Conservation (phyloP, 2,329 filamentous ascomycete species). For the Neurospora sp. region DNA sequence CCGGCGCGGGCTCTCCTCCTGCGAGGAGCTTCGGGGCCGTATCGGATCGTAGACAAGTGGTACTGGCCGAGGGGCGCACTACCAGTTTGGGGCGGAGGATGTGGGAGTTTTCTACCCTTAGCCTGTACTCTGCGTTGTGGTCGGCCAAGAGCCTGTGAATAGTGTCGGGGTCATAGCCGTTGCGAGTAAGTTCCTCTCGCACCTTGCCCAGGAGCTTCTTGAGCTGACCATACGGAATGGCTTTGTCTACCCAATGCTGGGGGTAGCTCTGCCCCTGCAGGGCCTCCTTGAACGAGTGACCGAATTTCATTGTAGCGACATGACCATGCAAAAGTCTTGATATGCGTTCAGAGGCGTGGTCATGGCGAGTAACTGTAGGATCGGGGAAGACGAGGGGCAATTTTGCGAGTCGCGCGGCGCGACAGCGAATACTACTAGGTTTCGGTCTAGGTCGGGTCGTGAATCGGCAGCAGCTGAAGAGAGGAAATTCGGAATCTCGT, state of each 20-base stretch:
- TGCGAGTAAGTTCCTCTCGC: conserved; percentile 54
- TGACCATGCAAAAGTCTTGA: conserved; percentile 10
- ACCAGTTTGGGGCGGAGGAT: conserved; percentile 17
- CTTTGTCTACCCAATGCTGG: conserved; percentile 58
- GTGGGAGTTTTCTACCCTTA: conserved; percentile 12
- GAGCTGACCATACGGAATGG: conserved; percentile 73
- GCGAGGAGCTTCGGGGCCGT: conserved; percentile 1
- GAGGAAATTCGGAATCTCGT: background rate
- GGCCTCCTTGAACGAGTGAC: conserved; percentile 62
- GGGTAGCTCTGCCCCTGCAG: conserved; percentile 64
- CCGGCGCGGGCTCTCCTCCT: conserved; percentile 1
- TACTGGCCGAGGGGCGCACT: conserved; percentile 33
- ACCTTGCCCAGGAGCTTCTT: conserved; percentile 86
- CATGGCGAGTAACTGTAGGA: conserved; percentile 13
- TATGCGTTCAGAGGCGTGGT: conserved; percentile 7
- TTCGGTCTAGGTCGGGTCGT: background rate
- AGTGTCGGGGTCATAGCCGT: conserved; percentile 65
- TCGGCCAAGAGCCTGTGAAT: conserved; percentile 53
- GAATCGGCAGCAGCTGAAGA: background rate
- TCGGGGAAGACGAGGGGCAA: conserved; percentile 1
- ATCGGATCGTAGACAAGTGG: conserved; percentile 26
- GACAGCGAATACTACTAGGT: background rate
- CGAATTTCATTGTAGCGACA: conserved; percentile 65
- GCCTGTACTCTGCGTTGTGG: conserved; percentile 29
- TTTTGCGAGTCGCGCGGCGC: background rate